Percentiles rank a stretch among this genome's conserved stretches.
phyloP scores from a whole-genome alignment of 2,329 filamentous ascomycete species.

The Alternaria arborescens region DNA sequence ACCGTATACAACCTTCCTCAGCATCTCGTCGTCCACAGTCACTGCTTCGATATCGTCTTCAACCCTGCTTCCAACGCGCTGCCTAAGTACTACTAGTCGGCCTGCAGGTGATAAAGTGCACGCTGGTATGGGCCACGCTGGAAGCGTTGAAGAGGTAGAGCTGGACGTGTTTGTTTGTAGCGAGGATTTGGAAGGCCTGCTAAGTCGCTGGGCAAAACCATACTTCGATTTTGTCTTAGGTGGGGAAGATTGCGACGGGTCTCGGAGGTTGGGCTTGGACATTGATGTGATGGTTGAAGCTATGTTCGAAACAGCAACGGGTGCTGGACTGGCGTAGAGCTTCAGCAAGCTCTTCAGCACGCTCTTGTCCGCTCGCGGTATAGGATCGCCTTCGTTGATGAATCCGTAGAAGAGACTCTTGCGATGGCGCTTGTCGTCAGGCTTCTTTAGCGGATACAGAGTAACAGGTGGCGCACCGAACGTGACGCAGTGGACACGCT shows the following conservation, averaged over 20 bases:
- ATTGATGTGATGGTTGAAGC: constrained; percentile 31
- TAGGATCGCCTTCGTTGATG: constrained; percentile 86
- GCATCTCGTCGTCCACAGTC: constrained; percentile 70
- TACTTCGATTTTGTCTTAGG: constrained; percentile 26
- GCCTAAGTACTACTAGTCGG: constrained; percentile 69
- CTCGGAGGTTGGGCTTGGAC: constrained; percentile 37
- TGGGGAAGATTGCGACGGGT: constrained; percentile 10
- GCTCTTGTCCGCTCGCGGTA: constrained; percentile 76
- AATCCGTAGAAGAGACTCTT: constrained; percentile 82
- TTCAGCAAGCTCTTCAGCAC: constrained; percentile 78
- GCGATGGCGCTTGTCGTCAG: constrained; percentile 53
- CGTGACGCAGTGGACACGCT: constrained; percentile 81
- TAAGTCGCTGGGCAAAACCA: constrained; percentile 17
- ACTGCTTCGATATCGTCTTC: constrained; percentile 70
- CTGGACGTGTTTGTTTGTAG: constrained; percentile 33
- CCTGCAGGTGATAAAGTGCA: constrained; percentile 75
- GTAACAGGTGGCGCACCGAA: constrained; percentile 86
- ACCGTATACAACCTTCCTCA: constrained; percentile 78
- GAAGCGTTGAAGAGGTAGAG: constrained; percentile 47
- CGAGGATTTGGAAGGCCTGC: constrained; percentile 33
- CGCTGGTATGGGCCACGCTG: constrained; percentile 71
- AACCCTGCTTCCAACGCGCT: constrained; percentile 51
- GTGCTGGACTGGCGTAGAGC: constrained; percentile 70
- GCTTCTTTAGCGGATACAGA: constrained; percentile 72
- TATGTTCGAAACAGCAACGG: constrained; percentile 41